These are phyloP conservation scores for Tylopilus sp. DNA, from an alignment of 768 basidiomycete genomes.

Conservation along the genomic window DNA sequence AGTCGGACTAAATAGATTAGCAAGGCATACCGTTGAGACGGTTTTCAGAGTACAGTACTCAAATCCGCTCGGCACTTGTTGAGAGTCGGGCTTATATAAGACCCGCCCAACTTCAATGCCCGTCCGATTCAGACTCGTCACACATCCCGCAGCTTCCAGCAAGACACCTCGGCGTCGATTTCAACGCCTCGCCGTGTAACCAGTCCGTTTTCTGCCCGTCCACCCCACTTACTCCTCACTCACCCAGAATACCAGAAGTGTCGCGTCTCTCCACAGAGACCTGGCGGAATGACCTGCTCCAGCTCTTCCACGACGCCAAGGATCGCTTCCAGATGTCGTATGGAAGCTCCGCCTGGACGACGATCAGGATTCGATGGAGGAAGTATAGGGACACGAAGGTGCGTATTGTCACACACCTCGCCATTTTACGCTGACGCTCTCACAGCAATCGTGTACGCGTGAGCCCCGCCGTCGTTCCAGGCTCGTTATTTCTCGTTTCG, in stretches of 20 bases:
- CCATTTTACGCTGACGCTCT: constrained; percentile 1
- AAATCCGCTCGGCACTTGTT: no score
- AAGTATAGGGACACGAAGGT: constrained; percentile 97
- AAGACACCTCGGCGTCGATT: no score
- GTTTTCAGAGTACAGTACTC: no score
- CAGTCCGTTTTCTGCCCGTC: no score
- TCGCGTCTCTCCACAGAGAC: constrained; percentile 61
- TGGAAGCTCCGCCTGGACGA: constrained; percentile 72
- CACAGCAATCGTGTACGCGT: constrained; percentile 90
- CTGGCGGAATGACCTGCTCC: constrained; percentile 81
- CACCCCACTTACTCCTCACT: no score
- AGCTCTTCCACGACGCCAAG: constrained; percentile 78
- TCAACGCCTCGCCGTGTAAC: no score
- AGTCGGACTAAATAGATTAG: no score
- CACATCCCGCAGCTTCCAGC: no score
- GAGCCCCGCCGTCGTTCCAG: constrained; percentile 90
- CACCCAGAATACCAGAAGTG: constrained; percentile 47
- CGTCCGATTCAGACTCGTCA: no score
- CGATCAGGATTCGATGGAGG: constrained; percentile 47
- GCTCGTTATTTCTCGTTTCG: constrained; percentile 81
- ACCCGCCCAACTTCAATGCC: no score
- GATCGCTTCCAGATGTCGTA: constrained; percentile 95
- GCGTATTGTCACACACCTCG: constrained; percentile 14
- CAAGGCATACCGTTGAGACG: no score
- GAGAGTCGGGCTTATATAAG: no score